Conservation (phyloP, 495 filamentous ascomycete genomes). For the Parathielavia hyrcaniae region DNA sequence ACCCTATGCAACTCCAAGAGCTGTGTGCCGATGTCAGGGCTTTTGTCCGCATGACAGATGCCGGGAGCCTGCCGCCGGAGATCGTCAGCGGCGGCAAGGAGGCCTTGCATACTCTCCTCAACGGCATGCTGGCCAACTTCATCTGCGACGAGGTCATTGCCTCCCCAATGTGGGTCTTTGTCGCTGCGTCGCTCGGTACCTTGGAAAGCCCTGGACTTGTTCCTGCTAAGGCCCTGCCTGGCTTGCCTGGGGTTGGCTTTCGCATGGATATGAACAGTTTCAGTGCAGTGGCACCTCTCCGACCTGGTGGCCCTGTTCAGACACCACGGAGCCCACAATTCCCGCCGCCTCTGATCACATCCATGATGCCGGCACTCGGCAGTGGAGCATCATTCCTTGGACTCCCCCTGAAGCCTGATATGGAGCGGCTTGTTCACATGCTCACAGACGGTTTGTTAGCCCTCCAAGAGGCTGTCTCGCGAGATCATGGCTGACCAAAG, state of each 20-base stretch:
- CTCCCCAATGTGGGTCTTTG: constrained; percentile 18
- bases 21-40: constrained; percentile 1
- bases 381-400: not conserved
- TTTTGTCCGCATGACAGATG: constrained; percentile 13
- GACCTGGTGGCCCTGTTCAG: not conserved
- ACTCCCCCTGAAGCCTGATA: constrained; percentile 12
- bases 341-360: constrained; percentile 9
- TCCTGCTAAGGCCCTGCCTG: not conserved
- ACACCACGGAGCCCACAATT: constrained; percentile 11
- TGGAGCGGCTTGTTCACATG: constrained; percentile 18
- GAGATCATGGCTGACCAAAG: not conserved
- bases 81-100: not conserved
- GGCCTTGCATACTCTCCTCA: constrained; percentile 8
- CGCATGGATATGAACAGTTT: not conserved
- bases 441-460: constrained; percentile 12
- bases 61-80: not conserved
- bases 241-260: not conserved
- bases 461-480: not conserved
- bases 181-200: not conserved
- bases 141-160: constrained; percentile 7
- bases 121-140: constrained; percentile 17
- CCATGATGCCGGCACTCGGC: not conserved
- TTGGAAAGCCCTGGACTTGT: constrained; percentile 5
- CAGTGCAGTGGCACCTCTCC: constrained; percentile 7
- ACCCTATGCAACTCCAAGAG: constrained; percentile 18